These are phyloP conservation scores for Clonostachys byssicola DNA, from an alignment of 2,329 filamentous ascomycete genomes.

Conservation along the genomic window DNA sequence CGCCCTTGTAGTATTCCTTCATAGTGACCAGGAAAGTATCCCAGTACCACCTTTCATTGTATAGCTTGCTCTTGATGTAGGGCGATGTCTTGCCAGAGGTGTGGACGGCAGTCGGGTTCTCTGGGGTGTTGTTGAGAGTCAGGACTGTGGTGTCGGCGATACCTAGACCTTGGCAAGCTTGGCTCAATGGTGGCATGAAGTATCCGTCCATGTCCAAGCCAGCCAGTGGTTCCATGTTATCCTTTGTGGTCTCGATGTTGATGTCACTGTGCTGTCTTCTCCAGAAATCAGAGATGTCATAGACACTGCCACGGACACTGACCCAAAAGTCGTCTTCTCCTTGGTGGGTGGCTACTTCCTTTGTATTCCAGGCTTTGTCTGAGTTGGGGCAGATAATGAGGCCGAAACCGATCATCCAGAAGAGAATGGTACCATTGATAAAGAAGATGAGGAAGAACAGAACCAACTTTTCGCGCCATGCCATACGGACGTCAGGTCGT, in stretches of 20 bases:
- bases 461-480: slow-evolving; percentile 93
- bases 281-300: slow-evolving; percentile 90
- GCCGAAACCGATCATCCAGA: slow-evolving; percentile 89
- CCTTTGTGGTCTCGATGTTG: slow-evolving; percentile 51
- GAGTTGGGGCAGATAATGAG: slow-evolving; percentile 83
- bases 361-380: slow-evolving; percentile 79
- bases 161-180: slow-evolving; percentile 72
- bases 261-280: slow-evolving; percentile 77
- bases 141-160: slow-evolving; percentile 52
- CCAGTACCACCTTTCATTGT: slow-evolving; percentile 71
- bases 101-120: slow-evolving; percentile 57
- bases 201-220: slow-evolving; percentile 80
- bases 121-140: slow-evolving; percentile 57
- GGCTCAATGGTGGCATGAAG: slow-evolving; percentile 72
- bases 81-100: slow-evolving; percentile 60
- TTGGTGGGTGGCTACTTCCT: slow-evolving; percentile 66
- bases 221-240: slow-evolving; percentile 72
- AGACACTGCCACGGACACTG: slow-evolving; percentile 81
- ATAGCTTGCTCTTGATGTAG: slow-evolving; percentile 52
- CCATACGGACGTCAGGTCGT: slow-evolving; percentile 91
- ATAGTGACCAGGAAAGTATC: slow-evolving; percentile 73
- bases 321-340: slow-evolving; percentile 81
- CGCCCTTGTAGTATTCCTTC: slow-evolving; percentile 80
- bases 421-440: slow-evolving; percentile 77
- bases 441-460: slow-evolving; percentile 77